Percentiles rank a stretch among this genome's conserved stretches.
phyloP scores from a whole-genome alignment of 768 basidiomycete species.

The Boletus reticuloceps region DNA sequence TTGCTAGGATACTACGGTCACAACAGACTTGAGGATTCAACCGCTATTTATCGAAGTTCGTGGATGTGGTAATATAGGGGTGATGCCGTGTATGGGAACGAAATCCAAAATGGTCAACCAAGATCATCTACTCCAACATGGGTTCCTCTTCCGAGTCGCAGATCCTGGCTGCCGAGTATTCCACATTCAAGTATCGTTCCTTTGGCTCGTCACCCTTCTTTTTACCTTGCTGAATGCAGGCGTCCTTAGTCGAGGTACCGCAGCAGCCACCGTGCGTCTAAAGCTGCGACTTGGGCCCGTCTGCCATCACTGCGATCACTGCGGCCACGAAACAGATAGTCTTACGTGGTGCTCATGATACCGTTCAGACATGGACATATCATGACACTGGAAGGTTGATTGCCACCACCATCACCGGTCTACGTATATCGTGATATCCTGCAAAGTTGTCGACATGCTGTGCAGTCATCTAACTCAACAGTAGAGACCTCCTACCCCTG shows the following conservation, averaged over 20 bases:
- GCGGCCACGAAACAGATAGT: not conserved
- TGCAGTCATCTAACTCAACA: not conserved
- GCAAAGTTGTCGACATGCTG: constrained; percentile 5
- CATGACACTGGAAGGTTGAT: not conserved
- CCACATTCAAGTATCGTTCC: not conserved
- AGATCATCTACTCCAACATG: constrained; percentile 6
- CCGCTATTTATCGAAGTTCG: too few relatives aligned
- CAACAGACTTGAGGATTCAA: not conserved
- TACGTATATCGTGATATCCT: not conserved
- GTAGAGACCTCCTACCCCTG: not conserved
- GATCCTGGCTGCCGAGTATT: too few relatives aligned
- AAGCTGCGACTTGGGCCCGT: constrained; percentile 1
- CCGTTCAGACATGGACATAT: not conserved
- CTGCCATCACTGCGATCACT: not conserved
- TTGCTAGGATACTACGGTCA: not conserved
- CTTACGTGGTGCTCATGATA: not conserved
- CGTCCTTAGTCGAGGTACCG: not conserved
- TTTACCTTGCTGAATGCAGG: not conserved
- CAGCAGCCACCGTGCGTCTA: constrained; percentile 3
- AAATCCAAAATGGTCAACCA: constrained; percentile 1
- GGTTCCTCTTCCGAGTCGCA: too few relatives aligned
- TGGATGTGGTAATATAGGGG: constrained; percentile 8
- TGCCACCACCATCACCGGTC: not conserved
- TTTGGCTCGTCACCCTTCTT: not conserved
- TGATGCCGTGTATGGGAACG: constrained; percentile 11